phyloP scores from a whole-genome alignment of 345 rosid species.

The Pistacia atlantica region DNA sequence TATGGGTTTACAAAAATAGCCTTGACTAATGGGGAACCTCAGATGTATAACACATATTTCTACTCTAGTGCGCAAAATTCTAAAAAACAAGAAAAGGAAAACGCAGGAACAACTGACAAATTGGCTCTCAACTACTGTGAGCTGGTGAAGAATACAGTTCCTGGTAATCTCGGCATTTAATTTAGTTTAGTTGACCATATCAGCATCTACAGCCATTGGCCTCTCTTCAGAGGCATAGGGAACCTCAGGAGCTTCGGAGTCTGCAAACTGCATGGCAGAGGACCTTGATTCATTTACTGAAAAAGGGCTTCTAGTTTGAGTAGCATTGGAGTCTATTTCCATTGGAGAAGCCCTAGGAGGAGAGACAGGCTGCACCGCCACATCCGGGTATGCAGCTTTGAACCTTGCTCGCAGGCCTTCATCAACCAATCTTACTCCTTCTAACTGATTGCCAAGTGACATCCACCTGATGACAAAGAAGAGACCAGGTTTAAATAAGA shows the following conservation, averaged over 20 bases:
- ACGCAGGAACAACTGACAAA: not conserved
- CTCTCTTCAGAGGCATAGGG: conserved; percentile 44
- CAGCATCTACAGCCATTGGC: conserved; percentile 48
- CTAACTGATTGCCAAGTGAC: conserved; percentile 92
- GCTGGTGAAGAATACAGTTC: not conserved
- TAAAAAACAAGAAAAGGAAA: not conserved
- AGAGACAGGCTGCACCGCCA: conserved; percentile 81
- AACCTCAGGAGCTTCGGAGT: conserved; percentile 34
- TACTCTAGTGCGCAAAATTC: too few species aligned
- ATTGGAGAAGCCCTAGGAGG: conserved; percentile 81
- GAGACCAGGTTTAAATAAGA: not conserved
- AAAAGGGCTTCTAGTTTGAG: conserved; percentile 55
- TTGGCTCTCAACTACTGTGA: not conserved
- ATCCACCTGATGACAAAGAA: conserved; percentile 63
- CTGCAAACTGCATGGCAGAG: conserved; percentile 29
- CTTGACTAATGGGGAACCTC: not conserved
- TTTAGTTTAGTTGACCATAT: conserved; percentile 40
- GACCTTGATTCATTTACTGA: conserved; percentile 40
- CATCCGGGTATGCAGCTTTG: conserved; percentile 90
- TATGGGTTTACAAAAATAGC: not conserved
- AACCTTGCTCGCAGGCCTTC: conserved; percentile 94
- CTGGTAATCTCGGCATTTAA: not conserved
- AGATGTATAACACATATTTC: not conserved
- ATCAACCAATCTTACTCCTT: conserved; percentile 82
- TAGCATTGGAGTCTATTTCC: conserved; percentile 59